These are phyloP conservation scores for Botrytis porri DNA, from an alignment of 2,329 filamentous ascomycete species.

Conservation along the genomic window DNA sequence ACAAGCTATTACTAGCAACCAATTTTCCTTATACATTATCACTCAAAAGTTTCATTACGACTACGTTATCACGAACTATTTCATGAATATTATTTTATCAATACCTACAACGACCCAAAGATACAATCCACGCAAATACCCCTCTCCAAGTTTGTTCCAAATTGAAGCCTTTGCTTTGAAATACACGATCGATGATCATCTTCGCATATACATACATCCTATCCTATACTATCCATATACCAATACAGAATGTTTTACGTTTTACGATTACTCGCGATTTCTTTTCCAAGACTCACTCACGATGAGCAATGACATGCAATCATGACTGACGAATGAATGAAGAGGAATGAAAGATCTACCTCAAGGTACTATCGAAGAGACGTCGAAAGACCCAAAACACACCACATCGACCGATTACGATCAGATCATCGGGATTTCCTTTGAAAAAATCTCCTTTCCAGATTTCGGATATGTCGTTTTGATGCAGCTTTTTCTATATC, in stretches of 20 bases:
- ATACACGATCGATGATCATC: slow-evolving; percentile 17
- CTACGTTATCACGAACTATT: slow-evolving; percentile 22
- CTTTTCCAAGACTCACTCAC: not conserved
- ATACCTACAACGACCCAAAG: not conserved
- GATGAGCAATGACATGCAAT: slow-evolving; percentile 20
- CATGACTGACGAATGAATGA: slow-evolving; percentile 18
- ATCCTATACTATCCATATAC: slow-evolving; percentile 1
- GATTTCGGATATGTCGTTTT: slow-evolving; percentile 2
- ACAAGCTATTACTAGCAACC: slow-evolving; percentile 20
- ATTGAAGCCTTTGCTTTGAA: slow-evolving; percentile 16
- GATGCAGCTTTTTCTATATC: slow-evolving; percentile 8
- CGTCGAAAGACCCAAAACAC: not conserved
- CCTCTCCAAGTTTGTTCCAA: slow-evolving; percentile 17
- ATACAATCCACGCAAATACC: slow-evolving; percentile 13
- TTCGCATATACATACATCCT: slow-evolving; percentile 10
- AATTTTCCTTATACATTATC: slow-evolving; percentile 11
- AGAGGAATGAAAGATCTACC: slow-evolving; percentile 4
- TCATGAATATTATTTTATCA: slow-evolving; percentile 19
- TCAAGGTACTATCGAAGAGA: slow-evolving; percentile 6
- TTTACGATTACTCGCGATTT: slow-evolving; percentile 1
- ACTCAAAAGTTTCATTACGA: slow-evolving; percentile 15
- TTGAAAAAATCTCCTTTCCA: slow-evolving; percentile 1
- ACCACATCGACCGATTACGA: slow-evolving; percentile 16
- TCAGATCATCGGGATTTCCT: slow-evolving; percentile 14
- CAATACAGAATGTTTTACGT: slow-evolving; percentile 4